Percentiles rank a stretch among this genome's conserved stretches.
Conservation (phyloP, 2,329 filamentous ascomycete species). For the Aspergillus terreus region DNA sequence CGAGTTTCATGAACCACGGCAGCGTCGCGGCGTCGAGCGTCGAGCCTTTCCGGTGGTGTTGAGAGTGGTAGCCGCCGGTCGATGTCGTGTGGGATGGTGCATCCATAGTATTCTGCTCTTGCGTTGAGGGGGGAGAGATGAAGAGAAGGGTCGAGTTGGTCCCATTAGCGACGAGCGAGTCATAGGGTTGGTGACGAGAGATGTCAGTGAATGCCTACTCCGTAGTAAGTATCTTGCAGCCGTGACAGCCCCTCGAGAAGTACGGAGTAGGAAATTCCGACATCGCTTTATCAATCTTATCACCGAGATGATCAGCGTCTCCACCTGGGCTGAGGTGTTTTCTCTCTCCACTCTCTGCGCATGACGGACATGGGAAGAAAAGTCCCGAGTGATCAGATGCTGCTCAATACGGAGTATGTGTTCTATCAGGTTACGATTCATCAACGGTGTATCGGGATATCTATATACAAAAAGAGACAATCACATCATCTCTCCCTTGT, state of each 20-base stretch:
- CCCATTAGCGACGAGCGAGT: not conserved
- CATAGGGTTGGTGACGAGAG: not conserved
- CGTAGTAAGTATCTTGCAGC: not conserved
- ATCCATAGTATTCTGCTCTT: not conserved
- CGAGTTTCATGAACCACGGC: conserved; percentile 4
- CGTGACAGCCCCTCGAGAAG: not conserved
- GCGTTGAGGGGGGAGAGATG: not conserved
- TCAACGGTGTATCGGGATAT: no score
- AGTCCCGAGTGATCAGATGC: not conserved
- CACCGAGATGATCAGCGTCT: conserved; percentile 4
- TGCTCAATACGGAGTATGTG: not conserved
- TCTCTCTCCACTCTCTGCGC: not conserved
- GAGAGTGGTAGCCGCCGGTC: not conserved
- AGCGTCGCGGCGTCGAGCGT: not conserved
- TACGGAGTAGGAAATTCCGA: not conserved
- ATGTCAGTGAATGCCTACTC: not conserved
- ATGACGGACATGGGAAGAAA: not conserved
- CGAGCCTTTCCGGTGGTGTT: not conserved
- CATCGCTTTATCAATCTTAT: conserved; percentile 11
- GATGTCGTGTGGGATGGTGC: not conserved
- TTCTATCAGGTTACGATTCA: not conserved
- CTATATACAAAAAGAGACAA: not conserved
- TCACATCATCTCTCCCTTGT: conserved; percentile 21
- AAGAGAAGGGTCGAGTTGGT: not conserved
- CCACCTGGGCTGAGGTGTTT: conserved; percentile 1